Conservation (phyloP, 2,329 filamentous ascomycete species). For the Claviceps purpurea region DNA sequence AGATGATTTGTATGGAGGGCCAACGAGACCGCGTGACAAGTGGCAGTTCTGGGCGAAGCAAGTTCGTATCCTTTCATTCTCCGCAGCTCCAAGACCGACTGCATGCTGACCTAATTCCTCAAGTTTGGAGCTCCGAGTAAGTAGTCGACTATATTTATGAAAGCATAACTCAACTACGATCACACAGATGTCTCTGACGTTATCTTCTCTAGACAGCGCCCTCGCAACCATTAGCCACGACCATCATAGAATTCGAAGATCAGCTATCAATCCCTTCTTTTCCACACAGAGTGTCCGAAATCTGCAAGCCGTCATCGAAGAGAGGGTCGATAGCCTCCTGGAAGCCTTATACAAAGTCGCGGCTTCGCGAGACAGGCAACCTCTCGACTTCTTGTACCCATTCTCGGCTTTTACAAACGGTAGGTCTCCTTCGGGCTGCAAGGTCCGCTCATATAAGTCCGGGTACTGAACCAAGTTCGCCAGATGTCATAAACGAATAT, state of each 20-base stretch:
- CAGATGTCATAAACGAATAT: slow-evolving; percentile 28
- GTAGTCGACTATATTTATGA: neutral
- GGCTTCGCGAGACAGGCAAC: slow-evolving; percentile 12
- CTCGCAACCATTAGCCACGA: slow-evolving; percentile 23
- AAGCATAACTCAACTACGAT: neutral
- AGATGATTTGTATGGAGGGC: slow-evolving; percentile 23
- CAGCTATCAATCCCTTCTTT: slow-evolving; percentile 24
- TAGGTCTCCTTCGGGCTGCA: slow-evolving; percentile 3
- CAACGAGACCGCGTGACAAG: slow-evolving; percentile 18
- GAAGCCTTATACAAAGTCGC: slow-evolving; percentile 17
- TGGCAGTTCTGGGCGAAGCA: slow-evolving; percentile 24
- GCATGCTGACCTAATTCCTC: neutral
- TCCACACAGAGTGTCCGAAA: slow-evolving; percentile 23
- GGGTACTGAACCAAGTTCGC: neutral
- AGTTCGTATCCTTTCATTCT: slow-evolving; percentile 10
- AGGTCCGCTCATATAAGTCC: neutral
- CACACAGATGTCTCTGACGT: slow-evolving; percentile 3
- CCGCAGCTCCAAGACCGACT: neutral
- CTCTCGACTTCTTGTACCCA: slow-evolving; percentile 23
- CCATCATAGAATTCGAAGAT: slow-evolving; percentile 20
- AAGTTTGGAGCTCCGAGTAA: slow-evolving; percentile 23
- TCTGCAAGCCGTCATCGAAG: slow-evolving; percentile 24
- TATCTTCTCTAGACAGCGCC: slow-evolving; percentile 14
- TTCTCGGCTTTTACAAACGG: slow-evolving; percentile 26
- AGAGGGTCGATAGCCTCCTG: slow-evolving; percentile 21